phyloP scores from a whole-genome alignment of 2,329 filamentous ascomycete species.

The Westerdykella aurantiaca region DNA sequence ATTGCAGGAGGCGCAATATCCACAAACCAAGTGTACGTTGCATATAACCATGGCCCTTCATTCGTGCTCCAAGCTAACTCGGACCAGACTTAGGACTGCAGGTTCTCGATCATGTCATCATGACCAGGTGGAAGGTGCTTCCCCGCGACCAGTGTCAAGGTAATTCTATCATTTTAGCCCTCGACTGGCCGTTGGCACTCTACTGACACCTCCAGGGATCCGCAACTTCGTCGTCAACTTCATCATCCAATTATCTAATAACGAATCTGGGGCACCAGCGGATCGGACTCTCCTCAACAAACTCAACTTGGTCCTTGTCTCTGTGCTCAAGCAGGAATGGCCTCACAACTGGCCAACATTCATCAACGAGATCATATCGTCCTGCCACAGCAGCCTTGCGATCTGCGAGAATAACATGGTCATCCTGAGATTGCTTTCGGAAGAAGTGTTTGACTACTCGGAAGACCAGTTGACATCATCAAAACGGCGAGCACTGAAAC shows the following conservation, averaged over 20 bases:
- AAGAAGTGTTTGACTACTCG: constrained; percentile 98
- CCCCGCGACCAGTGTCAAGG: constrained; percentile 94
- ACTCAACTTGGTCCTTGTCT: constrained; percentile 94
- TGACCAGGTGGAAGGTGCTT: constrained; percentile 97
- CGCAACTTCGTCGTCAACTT: constrained; percentile 99
- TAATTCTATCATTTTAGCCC: constrained; percentile 35
- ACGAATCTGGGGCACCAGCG: constrained; percentile 77
- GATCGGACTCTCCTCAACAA: constrained; percentile 94
- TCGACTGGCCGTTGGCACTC: background rate
- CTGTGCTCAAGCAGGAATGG: constrained; percentile 98
- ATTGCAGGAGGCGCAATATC: constrained; percentile 83
- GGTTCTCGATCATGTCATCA: constrained; percentile 95
- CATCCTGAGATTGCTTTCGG: constrained; percentile 87
- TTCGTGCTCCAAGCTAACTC: constrained; percentile 27
- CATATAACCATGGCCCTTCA: constrained; percentile 10
- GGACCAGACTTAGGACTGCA: constrained; percentile 78
- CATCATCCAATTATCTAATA: constrained; percentile 88
- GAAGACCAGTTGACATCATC: constrained; percentile 98
- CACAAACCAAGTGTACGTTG: constrained; percentile 87
- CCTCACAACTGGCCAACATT: constrained; percentile 99
- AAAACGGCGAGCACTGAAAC: constrained; percentile 94
- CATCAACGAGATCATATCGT: constrained; percentile 98
- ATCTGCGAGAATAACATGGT: constrained; percentile 99
- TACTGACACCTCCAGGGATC: constrained; percentile 59
- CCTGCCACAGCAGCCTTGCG: constrained; percentile 88